Evolutionary conservation across 2,329 filamentous ascomycete species (phyloP).

Genomic region (Lachnum nothofagi): DNA sequence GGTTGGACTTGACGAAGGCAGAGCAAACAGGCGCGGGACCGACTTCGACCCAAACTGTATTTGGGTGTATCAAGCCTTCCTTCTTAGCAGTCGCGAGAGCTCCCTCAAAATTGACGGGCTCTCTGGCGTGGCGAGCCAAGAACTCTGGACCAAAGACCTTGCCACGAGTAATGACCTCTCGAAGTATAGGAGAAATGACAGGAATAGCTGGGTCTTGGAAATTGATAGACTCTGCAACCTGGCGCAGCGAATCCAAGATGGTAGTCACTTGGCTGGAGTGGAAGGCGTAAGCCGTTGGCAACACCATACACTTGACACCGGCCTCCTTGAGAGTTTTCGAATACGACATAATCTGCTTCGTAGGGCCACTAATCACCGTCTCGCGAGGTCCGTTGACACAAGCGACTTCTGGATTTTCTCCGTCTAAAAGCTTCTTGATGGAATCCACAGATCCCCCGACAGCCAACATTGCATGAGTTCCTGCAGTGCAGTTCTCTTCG

Average conservation of each 20-base stretch:
- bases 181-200: conserved; percentile 63
- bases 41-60: conserved; percentile 63
- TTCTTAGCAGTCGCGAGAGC: conserved; percentile 56
- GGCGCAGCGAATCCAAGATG: conserved; percentile 56
- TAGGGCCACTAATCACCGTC: conserved; percentile 63
- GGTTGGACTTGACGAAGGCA: conserved; percentile 61
- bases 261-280: conserved; percentile 62
- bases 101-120: conserved; percentile 64
- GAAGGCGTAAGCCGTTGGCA: conserved; percentile 64
- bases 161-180: conserved; percentile 52
- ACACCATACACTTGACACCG: conserved; percentile 55
- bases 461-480: conserved; percentile 63
- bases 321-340: conserved; percentile 26
- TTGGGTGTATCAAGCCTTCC: conserved; percentile 53
- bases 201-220: conserved; percentile 54
- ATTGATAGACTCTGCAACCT: conserved; percentile 45
- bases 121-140: conserved; percentile 58
- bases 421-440: conserved; percentile 48
- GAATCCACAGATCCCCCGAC: conserved; percentile 46
- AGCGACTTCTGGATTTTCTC: conserved; percentile 45
- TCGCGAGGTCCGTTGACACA: conserved; percentile 74
- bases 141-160: conserved; percentile 57
- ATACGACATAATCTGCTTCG: conserved; percentile 48
- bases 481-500: conserved; percentile 57
- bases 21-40: conserved; percentile 69